These are phyloP conservation scores for Solanum tarijense DNA, from an alignment of 257 asterid species.

Conservation along the genomic window DNA sequence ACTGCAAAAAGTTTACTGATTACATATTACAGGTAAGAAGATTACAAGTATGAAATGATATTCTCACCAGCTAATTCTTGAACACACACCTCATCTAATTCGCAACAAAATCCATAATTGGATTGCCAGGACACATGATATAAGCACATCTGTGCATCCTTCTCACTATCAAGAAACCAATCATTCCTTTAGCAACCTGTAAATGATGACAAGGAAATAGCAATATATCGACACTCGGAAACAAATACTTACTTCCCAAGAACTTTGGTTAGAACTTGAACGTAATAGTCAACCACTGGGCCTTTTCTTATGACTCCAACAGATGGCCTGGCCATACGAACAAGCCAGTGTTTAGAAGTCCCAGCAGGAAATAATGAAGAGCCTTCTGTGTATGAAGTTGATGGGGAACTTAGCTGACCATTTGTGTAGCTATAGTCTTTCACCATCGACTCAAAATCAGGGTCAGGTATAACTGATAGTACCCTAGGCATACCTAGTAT, in stretches of 20 bases:
- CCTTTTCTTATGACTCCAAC: conserved; percentile 51
- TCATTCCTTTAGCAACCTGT: conserved; percentile 2
- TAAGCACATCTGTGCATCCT: conserved; percentile 92
- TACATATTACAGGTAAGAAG: neutral
- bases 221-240: neutral
- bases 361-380: conserved; percentile 49
- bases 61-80: conserved; percentile 65
- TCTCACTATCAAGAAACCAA: conserved; percentile 41
- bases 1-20: neutral
- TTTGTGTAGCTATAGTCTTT: conserved; percentile 42
- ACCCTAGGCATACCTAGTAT: conserved; percentile 57
- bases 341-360: conserved; percentile 64
- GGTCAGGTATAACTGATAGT: conserved; percentile 58
- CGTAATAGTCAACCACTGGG: conserved; percentile 64
- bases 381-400: conserved; percentile 15
- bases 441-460: conserved; percentile 34
- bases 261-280: conserved; percentile 59
- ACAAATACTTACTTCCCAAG: conserved; percentile 65
- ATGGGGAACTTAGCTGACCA: conserved; percentile 13
- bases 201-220: neutral
- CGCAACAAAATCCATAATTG: conserved; percentile 80
- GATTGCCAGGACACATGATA: conserved; percentile 72
- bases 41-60: neutral
- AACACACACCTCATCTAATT: conserved; percentile 66
- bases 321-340: conserved; percentile 59